Base-by-base conservation (phyloP, 164 flowering plant species). In the Dillenia suffruticosa region DNA sequence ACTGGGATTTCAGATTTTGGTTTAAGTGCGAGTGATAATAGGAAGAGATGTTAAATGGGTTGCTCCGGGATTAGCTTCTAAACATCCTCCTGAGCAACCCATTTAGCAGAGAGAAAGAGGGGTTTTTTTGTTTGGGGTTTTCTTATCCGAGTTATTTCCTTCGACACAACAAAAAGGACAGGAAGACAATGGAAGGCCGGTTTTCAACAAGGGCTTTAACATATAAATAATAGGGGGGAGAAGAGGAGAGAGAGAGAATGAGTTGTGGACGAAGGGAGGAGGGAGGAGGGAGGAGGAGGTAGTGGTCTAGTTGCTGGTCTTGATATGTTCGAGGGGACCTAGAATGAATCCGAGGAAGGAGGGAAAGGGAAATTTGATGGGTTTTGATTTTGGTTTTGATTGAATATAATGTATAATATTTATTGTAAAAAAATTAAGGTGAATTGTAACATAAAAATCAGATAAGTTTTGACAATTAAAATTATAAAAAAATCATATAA, bases 131-230 rank as follows among this genome's bases (percentile, higher is more conserved):
- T 15, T 49, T 51, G 48, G 12, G 16, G 51, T 58, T 12, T 46
- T 32, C 54, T 9, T 57, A 47, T 49, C 54, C 16, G 16, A 14
- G 14, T 52, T 48, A 59, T 44, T 59, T 62, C 53, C 10, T 59
- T 56, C 10, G 51, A 57, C 49, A 49, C 45, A 54, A 64, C 46
- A 65, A 65, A 67, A 64, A 72, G 66, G 71, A 73, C 68, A 56
- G 64, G 58, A 66, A 46, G 24, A 69, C 61, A 61, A 56, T 53
- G 71, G 71, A 47, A 61, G 70, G 66, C 66, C 69, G 76, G 63
- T 71, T 71, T 64, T 44, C 14, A 52, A 5, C 5, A 32, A 32
- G 40, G 40, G 40, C 40, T 32, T 5, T 32, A 26, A 26, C 2
- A 2, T 4, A 32, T 32, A 32, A 4, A 32, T 52, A 15, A 10